Evolutionary conservation across 2,329 filamentous ascomycete genomes (phyloP).

Genomic region (Fusarium sp.): DNA sequence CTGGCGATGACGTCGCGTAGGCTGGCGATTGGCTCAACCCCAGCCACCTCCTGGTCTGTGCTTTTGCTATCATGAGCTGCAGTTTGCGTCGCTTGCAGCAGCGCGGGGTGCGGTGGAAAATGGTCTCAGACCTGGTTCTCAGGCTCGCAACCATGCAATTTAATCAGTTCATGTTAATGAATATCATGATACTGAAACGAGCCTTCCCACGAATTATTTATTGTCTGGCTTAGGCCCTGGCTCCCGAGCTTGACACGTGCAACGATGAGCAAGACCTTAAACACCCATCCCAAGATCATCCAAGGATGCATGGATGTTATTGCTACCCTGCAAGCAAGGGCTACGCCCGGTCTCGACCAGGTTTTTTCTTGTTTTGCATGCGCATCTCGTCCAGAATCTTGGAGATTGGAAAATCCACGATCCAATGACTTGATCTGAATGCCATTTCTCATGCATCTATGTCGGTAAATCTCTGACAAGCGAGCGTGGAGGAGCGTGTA

Average conservation of each 20-base stretch:
- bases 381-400: slow-evolving; percentile 11
- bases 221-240: neutral
- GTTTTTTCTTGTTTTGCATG: slow-evolving; percentile 28
- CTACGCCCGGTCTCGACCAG: slow-evolving; percentile 10
- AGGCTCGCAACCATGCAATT: neutral
- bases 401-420: slow-evolving; percentile 15
- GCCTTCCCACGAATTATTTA: neutral
- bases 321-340: slow-evolving; percentile 5
- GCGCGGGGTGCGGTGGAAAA: slow-evolving; percentile 12
- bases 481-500: neutral
- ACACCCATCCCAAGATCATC: neutral
- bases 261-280: neutral
- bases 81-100: slow-evolving; percentile 33
- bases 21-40: slow-evolving; percentile 29
- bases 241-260: neutral
- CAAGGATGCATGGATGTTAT: neutral
- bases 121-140: neutral
- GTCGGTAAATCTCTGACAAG: neutral
- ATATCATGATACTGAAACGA: neutral
- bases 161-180: neutral
- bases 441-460: neutral
- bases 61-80: slow-evolving; percentile 14
- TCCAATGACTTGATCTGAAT: slow-evolving; percentile 5
- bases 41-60: slow-evolving; percentile 16
- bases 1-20: slow-evolving; percentile 32